A percentile compares a stretch with the other conserved stretches of the same genome.
phyloP scores from a whole-genome alignment of 2,329 filamentous ascomycete genomes.

The Cladorrhinum sp. region DNA sequence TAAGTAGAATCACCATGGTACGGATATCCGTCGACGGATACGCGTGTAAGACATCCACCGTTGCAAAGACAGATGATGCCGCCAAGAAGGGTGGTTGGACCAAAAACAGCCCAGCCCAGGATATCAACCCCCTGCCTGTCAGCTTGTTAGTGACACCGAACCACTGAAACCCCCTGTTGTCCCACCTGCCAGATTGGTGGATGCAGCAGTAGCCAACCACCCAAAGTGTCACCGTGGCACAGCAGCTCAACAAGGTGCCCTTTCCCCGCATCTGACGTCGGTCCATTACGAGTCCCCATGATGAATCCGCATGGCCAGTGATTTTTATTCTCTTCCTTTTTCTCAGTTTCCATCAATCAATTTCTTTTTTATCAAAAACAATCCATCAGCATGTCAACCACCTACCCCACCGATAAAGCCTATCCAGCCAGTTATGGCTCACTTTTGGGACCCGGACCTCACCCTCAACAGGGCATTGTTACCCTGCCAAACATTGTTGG shows the following conservation, averaged over 20 bases:
- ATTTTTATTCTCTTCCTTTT: not conserved
- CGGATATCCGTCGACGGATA: not conserved
- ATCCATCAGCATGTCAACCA: too few species aligned
- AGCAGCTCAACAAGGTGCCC: not conserved
- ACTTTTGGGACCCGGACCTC: too few species aligned
- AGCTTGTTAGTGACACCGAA: not conserved
- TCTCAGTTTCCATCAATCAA: not conserved
- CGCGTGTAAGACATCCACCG: not conserved
- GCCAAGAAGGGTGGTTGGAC: not conserved
- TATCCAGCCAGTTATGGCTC: too few species aligned
- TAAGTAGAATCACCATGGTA: too few species aligned
- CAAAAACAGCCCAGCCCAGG: too few species aligned
- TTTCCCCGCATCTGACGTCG: slow-evolving; percentile 1
- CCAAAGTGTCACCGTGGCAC: not conserved
- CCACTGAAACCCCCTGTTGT: not conserved
- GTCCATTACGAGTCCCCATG: not conserved
- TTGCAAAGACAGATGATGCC: too few species aligned
- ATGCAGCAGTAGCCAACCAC: not conserved
- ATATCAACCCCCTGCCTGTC: not conserved
- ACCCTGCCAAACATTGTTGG: too few species aligned
- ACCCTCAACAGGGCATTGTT: too few species aligned
- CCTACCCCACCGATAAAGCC: too few species aligned
- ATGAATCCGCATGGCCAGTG: not conserved
- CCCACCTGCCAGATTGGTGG: not conserved
- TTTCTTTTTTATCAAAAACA: not conserved